Base-by-base conservation (phyloP, 352 stramenopile genomes). In the Blastocystis sp. region DNA sequence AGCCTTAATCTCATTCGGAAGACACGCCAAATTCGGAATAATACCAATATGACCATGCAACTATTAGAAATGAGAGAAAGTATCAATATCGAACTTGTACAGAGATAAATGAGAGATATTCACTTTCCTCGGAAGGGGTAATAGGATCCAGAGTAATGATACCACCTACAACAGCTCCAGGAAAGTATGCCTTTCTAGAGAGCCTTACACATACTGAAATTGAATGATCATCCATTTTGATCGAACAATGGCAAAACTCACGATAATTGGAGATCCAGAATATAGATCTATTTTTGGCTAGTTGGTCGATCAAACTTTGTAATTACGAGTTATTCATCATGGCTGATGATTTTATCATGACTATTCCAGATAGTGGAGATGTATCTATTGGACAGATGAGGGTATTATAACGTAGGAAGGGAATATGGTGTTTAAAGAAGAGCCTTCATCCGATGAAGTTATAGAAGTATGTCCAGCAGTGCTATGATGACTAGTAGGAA, bases 381-480 rank as follows among this genome's bases (percentile, higher is more conserved):
- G 78, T 79, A 66, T 57, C 30, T 60, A 3, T 37, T 89, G 73
- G 48, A 37, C n/a, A 44, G 15, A 42, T 54, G 30, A 44, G 48
- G 9, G 19, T 58, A 30, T 66, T 64, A 66, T 44, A 13, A 27
- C 5, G 9, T 68, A 84, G 73, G 73, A 84, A 22, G 73, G 68
- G n/a, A 84, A 84, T 44, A 84, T 84, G 73, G 60, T 89, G n/a
- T 89, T 89, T 40, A 89, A 89, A 17, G 33, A 78, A 19, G 66
- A 76, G 60, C 6, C 22, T 89, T 77, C 78, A 44, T 58, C 70
- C 92, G 87, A 92, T 92, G 91, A 92, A 94, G 90, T n/a, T n/a
- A n/a, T n/a, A n/a, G n/a, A n/a, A n/a, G n/a, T n/a, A n/a, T n/a
- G n/a, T n/a, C n/a, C n/a, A n/a, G n/a, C n/a, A n/a, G n/a, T n/a